Evolutionary conservation across 2,329 filamentous ascomycete species (phyloP).

Genomic region (Hypoxylon sp.): DNA sequence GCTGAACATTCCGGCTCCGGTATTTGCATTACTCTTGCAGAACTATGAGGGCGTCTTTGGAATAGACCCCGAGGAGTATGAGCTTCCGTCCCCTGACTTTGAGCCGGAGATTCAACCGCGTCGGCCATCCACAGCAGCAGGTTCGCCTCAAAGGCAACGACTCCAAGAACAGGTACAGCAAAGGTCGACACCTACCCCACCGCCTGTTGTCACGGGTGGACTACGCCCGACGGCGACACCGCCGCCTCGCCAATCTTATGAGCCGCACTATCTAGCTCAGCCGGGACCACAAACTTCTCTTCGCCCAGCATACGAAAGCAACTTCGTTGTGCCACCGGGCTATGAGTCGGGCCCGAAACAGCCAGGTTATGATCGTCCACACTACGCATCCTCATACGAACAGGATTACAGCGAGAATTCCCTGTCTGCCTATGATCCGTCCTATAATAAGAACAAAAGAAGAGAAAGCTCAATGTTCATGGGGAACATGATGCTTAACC

Average conservation of each 20-base stretch:
- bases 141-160: conserved; percentile 66
- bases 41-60: conserved; percentile 91
- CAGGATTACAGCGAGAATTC: conserved; percentile 51
- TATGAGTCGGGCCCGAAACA: conserved; percentile 54
- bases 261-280: conserved; percentile 59
- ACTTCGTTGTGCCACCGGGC: conserved; percentile 54
- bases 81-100: conserved; percentile 63
- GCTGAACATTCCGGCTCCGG: conserved; percentile 92
- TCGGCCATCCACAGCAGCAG: conserved; percentile 65
- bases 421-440: conserved; percentile 54
- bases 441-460: conserved; percentile 60
- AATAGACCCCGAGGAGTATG: conserved; percentile 73
- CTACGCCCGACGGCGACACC: conserved; percentile 59
- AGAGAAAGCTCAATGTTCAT: conserved; percentile 73
- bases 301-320: conserved; percentile 62
- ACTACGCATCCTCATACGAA: conserved; percentile 49
- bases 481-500: conserved; percentile 62
- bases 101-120: conserved; percentile 57
- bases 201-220: conserved; percentile 51
- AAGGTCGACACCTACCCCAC: conserved; percentile 65
- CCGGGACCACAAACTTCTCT: conserved; percentile 50
- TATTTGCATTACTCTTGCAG: conserved; percentile 93
- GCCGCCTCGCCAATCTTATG: conserved; percentile 59
- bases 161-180: conserved; percentile 58
- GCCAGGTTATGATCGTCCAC: conserved; percentile 57